Percentiles rank a stretch among this genome's conserved stretches.
Conservation (phyloP, 768 basidiomycete species). For the Clitopilus passeckerianus region DNA sequence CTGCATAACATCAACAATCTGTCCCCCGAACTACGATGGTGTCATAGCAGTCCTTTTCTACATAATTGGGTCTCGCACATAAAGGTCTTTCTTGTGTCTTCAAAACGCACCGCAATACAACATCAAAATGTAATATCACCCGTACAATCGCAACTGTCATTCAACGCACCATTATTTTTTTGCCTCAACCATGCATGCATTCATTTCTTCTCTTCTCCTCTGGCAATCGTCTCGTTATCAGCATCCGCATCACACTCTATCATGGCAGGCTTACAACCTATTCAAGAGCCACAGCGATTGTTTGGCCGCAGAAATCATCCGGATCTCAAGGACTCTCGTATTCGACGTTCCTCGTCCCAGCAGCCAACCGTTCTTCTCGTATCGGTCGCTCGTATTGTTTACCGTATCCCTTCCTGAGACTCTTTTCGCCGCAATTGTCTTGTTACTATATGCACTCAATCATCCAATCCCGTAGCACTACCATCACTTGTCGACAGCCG, state of each 20-base stretch:
- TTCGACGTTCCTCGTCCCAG: constrained; percentile 15
- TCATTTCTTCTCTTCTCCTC: constrained; percentile 43
- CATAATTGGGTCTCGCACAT: constrained; percentile 31
- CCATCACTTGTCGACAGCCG: constrained; percentile 46
- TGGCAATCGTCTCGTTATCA: constrained; percentile 54
- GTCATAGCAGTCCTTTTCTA: constrained; percentile 42
- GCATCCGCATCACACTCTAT: constrained; percentile 36
- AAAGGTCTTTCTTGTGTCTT: constrained; percentile 37
- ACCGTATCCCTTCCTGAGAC: constrained; percentile 19
- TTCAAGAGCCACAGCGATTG: constrained; percentile 25
- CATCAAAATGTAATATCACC: constrained; percentile 77
- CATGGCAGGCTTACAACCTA: constrained; percentile 46
- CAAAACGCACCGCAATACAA: constrained; percentile 50
- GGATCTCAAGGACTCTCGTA: constrained; percentile 15
- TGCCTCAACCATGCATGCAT: constrained; percentile 65
- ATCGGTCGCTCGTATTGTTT: constrained; percentile 10
- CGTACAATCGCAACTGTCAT: constrained; percentile 54
- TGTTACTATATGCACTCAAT: constrained; percentile 54
- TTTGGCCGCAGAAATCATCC: constrained; percentile 20
- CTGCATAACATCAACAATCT: constrained; percentile 74
- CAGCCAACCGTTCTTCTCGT: not conserved
- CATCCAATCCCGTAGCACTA: constrained; percentile 34
- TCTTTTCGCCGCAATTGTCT: constrained; percentile 25
- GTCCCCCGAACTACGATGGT: constrained; percentile 57
- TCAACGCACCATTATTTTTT: constrained; percentile 55